Conservation (phyloP, 805 yeast genomes). For the Saccharomycopsis guyanensis region DNA sequence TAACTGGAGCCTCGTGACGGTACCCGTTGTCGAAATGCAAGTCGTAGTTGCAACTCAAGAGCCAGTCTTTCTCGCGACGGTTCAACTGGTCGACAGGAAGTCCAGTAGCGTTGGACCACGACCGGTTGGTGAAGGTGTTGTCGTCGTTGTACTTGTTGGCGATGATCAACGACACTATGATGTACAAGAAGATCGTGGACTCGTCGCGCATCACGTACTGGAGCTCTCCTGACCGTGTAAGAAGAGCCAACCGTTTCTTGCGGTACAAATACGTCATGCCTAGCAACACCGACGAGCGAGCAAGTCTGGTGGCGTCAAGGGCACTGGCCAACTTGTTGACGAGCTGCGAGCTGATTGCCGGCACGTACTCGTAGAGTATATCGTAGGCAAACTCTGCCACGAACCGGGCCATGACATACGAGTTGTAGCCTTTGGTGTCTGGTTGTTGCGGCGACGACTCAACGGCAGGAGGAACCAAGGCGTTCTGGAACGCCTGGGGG, state of each 20-base stretch:
- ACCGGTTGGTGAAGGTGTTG: slow-evolving; percentile 88
- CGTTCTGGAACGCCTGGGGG: not conserved
- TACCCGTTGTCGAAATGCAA: slow-evolving; percentile 16
- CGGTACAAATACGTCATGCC: slow-evolving; percentile 75
- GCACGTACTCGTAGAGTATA: slow-evolving; percentile 45
- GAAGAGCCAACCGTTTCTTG: slow-evolving; percentile 36
- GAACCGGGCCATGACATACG: slow-evolving; percentile 62
- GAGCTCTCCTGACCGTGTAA: slow-evolving; percentile 24
- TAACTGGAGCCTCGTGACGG: not conserved
- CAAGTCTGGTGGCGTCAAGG: slow-evolving; percentile 79
- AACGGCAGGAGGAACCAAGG: not conserved
- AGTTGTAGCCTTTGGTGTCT: slow-evolving; percentile 8
- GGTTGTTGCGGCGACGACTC: not conserved
- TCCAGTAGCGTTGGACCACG: slow-evolving; percentile 97
- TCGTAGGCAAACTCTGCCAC: slow-evolving; percentile 68
- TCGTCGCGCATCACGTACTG: slow-evolving; percentile 30
- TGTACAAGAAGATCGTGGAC: slow-evolving; percentile 41
- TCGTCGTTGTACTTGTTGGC: slow-evolving; percentile 96
- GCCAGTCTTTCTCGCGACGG: slow-evolving; percentile 63
- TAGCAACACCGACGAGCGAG: slow-evolving; percentile 71
- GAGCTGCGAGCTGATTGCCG: slow-evolving; percentile 26
- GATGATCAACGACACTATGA: slow-evolving; percentile 65
- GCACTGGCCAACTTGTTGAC: slow-evolving; percentile 32
- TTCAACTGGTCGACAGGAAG: slow-evolving; percentile 56
- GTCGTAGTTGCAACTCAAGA: slow-evolving; percentile 25